phyloP scores from a whole-genome alignment of 2,329 filamentous ascomycete species.

The Fusarium xyrophilum region DNA sequence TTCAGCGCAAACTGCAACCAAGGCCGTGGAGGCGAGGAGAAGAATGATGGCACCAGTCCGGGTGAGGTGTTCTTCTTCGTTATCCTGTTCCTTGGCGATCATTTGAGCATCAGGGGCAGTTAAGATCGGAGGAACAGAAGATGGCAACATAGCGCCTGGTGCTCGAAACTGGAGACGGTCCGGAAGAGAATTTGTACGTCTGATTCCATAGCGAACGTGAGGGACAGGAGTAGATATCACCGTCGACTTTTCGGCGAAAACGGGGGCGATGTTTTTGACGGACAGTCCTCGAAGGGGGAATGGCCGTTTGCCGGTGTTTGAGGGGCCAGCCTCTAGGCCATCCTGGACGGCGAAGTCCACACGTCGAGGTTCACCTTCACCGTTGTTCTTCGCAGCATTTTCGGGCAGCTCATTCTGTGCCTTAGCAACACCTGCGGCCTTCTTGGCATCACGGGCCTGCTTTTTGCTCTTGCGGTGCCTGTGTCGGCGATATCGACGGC shows the following conservation, averaged over 20 bases:
- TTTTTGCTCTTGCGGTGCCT: constrained; percentile 52
- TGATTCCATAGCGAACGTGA: constrained; percentile 68
- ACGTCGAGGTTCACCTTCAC: constrained; percentile 57
- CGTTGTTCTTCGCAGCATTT: constrained; percentile 19
- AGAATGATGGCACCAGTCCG: constrained; percentile 65
- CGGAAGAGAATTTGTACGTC: constrained; percentile 76
- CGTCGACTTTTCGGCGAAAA: constrained; percentile 63
- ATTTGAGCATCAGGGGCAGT: constrained; percentile 38
- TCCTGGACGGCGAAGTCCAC: constrained; percentile 63
- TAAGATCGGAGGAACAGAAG: constrained; percentile 53
- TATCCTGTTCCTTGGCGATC: constrained; percentile 41
- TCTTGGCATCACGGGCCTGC: constrained; percentile 49
- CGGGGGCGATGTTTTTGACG: constrained; percentile 73
- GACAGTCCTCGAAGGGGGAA: constrained; percentile 68
- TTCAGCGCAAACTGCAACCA: constrained; percentile 73
- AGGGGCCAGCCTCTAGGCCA: constrained; percentile 33
- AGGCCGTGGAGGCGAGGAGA: constrained; percentile 67
- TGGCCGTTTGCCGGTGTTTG: constrained; percentile 47
- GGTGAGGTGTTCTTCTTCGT: constrained; percentile 58
- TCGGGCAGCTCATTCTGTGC: constrained; percentile 45
- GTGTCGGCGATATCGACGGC: constrained; percentile 47
- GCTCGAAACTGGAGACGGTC: constrained; percentile 64
- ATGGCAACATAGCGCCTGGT: constrained; percentile 58
- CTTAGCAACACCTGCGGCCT: constrained; percentile 36
- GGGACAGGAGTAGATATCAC: constrained; percentile 57